Evolutionary conservation across 2,329 filamentous ascomycete species (phyloP), one percentile per base, ranked within the genome.

Genomic region (Aspergillaceae sp.): DNA sequence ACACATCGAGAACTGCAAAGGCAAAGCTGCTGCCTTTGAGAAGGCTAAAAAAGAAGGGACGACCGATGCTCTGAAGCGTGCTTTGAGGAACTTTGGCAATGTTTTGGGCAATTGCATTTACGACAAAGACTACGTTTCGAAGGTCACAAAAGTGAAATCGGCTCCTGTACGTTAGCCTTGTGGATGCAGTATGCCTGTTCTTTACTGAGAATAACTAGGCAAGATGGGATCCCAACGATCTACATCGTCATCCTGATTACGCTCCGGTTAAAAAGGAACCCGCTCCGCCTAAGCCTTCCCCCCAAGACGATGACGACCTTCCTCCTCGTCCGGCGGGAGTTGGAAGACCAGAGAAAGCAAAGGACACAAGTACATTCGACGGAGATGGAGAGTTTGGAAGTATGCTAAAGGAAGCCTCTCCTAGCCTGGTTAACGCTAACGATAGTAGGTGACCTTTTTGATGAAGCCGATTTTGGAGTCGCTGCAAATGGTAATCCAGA

Each of bases 11-110:
- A 98, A 98, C 61, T 88, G 84, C 66, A 94, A 91, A 68, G 86
- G 87, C 46, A 98, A 98, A 70, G 91, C 90, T 3, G 85, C 87
- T 43, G 92, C 91, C 0, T 98, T 97, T 60, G 92, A 98, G 65
- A 98, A 98, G 69, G 90, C 92, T 1, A 98, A 97, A 73, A 98
- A 98, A 66, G 90, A 97, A 71, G 94, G 88, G 5, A 94, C 89
- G 2, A 97, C 94, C 7, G 92, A 98, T 69, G 92, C 83, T 1
- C 64, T 98, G 62, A 98, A 98, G 69, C 79, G 92, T 54, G 82
- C 92, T 1, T 64, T 98, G 59, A 79, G 91, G 48, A 96, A 83
- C 52, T 98, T 98, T 67, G 92, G 92, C 49, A 97, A 97, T 58
- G 85, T 97, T 10, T 74, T 98, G 45, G 92, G 92, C n/a, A 98